Evolutionary conservation across 1,139 yeast species (phyloP), one percentile per base, ranked within the genome.

Genomic region (Magnusiomyces suaveolens): DNA sequence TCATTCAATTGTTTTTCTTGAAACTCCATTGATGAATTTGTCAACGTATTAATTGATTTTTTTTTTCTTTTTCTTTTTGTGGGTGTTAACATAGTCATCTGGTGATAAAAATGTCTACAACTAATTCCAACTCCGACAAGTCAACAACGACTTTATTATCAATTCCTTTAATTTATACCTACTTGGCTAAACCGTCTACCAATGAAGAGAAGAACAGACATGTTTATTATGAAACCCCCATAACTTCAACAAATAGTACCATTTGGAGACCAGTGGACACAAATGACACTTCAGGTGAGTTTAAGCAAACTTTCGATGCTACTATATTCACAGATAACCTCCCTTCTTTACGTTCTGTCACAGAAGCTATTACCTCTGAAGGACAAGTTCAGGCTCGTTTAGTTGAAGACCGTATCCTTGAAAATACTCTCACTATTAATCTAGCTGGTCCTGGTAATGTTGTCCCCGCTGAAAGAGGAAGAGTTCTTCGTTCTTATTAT

Each of bases 81-180:
- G n/a, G n/a, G n/a, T n/a, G n/a, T n/a, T n/a, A n/a, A n/a, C n/a
- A n/a, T n/a, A 29, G 33, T 12, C 18, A 36, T 36, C 41, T 3
- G 4, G 16, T 29, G 16, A n/a, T 18, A 12, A 29, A 29, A 29
- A 29, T 29, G 26, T 47, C n/a, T n/a, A n/a, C 50, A 20, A 47
- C 53, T 14, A 44, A 51, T n/a, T 23, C 54, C 2, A 47, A n/a
- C 21, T 8, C 32, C 2, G 55, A 49, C 32, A 43, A 36, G 21
- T 29, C 33, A 32, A 29, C 56, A 12, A 43, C 20, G 21, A 41
- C 54, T 18, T 26, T 51, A 25, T 50, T 55, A 39, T 52, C 54
- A 18, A 57, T 64, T 50, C 73, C 74, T 46, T 66, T 75, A 54
- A 74, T 71, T 60, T 74, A 75, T 60, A 69, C 73, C 49, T 72